Evolutionary conservation across 2,329 filamentous ascomycete genomes (phyloP), one percentile per base, ranked within the genome.

Genomic region (Bipolaris oryzae): DNA sequence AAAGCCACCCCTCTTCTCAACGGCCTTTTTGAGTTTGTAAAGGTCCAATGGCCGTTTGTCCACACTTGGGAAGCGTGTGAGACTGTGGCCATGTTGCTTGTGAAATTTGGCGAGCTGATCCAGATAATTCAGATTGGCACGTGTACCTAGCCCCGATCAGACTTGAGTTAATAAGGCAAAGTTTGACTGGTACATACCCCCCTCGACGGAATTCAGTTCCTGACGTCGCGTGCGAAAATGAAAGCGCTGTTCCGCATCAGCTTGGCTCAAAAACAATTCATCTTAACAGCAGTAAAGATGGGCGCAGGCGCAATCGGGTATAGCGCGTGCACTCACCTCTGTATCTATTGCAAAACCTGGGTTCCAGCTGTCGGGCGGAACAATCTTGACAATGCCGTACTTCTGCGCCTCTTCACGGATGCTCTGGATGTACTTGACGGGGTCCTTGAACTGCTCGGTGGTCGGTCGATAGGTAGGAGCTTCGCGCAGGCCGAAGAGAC

Each of bases 171-270:
- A 11, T 21, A 35, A 49, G 7, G 18, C 7, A 28, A 15, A 33
- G 15, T 38, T 25, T 42, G 38, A 15, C 46, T 21, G 20, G 45
- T 45, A 83, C 87, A 78, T 85, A 96, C 92, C 95, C 83, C 95
- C 95, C 89, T 99, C 95, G 46, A 98, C 92, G 15, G 93, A 96
- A 77, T 99, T 99, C 60, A 99, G 82, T 77, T 98, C 94, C 76
- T 99, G 95, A 75, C 96, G 92, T 74, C 95, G 87, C 13, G 95
- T 99, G 63, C 92, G 88, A 74, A 99, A 99, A 76, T 99, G 95
- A 72, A 99, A 99, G 77, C 88, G 91, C 93, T 97, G 73, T 47
- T 31, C 33, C 38, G 58, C 31, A 65, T 79, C 62, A 79, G 74
- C 20, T 54, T 39, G 47, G 20, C 31, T 20, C 23, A 35, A 35